Conservation (phyloP, 208 protist genomes). For the Angomonas deanei region DNA sequence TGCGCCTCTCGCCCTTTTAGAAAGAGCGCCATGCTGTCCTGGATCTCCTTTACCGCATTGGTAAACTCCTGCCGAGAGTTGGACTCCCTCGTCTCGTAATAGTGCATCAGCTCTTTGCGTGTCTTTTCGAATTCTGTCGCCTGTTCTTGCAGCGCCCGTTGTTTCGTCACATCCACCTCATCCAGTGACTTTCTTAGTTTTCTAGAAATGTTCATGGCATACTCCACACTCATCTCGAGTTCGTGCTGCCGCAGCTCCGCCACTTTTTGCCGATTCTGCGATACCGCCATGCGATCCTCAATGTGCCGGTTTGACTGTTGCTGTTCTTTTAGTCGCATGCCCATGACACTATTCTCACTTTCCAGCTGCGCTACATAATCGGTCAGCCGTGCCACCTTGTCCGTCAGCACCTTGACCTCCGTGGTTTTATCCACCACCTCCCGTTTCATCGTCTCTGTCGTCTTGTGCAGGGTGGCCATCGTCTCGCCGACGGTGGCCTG, state of each 20-base stretch:
- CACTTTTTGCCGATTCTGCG: background rate
- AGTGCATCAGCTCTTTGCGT: constrained; percentile 14
- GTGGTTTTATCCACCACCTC: background rate
- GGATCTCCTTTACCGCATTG: constrained; percentile 14
- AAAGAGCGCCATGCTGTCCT: constrained; percentile 22
- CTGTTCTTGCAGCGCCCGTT: constrained; percentile 28
- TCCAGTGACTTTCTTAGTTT: background rate
- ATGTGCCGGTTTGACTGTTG: background rate
- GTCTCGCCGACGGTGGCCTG: background rate
- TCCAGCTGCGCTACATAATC: background rate
- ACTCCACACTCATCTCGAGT: background rate
- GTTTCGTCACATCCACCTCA: background rate
- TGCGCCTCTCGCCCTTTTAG: constrained; percentile 35
- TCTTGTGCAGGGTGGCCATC: background rate
- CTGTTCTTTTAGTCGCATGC: background rate
- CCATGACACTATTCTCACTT: background rate
- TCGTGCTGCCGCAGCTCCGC: constrained; percentile 1
- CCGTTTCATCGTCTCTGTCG: background rate
- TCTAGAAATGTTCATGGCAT: background rate
- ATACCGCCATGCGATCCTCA: background rate
- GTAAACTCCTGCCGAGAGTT: constrained; percentile 26
- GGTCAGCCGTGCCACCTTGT: background rate
- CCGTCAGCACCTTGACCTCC: background rate
- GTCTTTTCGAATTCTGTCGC: constrained; percentile 34
- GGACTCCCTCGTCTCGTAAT: constrained; percentile 38